These are phyloP conservation scores for Syzygium aqueum DNA, from an alignment of 345 rosid species.

Conservation along the genomic window DNA sequence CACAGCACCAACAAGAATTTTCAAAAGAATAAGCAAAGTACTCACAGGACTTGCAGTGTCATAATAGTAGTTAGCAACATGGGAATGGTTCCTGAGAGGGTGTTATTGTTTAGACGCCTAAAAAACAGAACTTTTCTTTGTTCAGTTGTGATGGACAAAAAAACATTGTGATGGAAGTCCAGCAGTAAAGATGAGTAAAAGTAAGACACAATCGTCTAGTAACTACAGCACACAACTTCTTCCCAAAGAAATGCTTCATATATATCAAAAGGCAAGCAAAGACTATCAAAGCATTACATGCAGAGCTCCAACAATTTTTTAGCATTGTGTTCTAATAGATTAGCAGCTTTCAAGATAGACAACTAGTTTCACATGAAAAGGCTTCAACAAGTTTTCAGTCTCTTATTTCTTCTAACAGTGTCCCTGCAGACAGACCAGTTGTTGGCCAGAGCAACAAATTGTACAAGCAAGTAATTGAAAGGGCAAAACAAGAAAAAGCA, in stretches of 20 bases:
- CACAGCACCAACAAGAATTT: neutral
- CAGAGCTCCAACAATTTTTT: neutral
- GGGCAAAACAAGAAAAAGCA: neutral
- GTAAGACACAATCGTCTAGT: neutral
- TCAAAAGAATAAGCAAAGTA: neutral
- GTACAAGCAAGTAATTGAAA: neutral
- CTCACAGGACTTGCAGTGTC: constrained; percentile 19
- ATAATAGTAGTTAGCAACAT: neutral
- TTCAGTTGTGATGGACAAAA: neutral
- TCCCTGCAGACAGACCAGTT: neutral
- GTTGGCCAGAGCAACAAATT: neutral
- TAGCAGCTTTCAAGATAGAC: neutral
- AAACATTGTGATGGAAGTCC: neutral
- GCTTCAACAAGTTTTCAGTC: neutral
- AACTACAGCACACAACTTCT: neutral
- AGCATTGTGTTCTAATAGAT: neutral
- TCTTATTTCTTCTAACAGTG: neutral
- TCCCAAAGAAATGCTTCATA: neutral
- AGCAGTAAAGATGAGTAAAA: neutral
- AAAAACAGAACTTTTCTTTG: neutral
- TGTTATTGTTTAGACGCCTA: constrained; percentile 19
- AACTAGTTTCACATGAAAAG: neutral
- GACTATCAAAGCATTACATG: neutral
- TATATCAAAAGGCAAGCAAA: neutral
- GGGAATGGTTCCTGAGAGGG: constrained; percentile 5